Evolutionary conservation across 2,329 filamentous ascomycete species (phyloP).

Genomic region (Colletotrichum chlorophyti): DNA sequence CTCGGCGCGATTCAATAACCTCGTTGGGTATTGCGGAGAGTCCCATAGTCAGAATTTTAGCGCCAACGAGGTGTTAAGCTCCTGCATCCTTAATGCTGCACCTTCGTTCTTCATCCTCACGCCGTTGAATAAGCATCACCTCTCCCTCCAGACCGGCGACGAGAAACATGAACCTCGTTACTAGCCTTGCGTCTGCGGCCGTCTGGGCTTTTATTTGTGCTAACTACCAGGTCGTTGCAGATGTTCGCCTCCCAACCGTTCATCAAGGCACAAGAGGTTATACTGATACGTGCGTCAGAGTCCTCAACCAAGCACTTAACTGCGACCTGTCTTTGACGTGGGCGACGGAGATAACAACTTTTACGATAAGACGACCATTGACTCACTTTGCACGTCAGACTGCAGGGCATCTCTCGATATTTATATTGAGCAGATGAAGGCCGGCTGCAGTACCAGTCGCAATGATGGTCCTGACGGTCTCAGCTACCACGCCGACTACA

Average conservation of each 20-base stretch:
- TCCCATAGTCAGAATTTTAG: no score
- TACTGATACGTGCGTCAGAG: background rate
- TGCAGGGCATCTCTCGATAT: background rate
- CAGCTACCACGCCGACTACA: background rate
- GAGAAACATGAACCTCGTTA: no score
- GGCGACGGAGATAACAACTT: background rate
- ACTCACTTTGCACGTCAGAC: background rate
- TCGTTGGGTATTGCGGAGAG: no score
- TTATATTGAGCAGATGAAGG: background rate
- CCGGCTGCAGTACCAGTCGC: background rate
- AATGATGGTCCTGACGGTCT: background rate
- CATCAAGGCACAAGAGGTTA: background rate
- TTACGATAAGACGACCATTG: background rate
- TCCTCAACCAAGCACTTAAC: background rate
- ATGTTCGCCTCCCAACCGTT: background rate
- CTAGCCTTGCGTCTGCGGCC: no score
- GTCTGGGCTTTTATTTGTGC: background rate
- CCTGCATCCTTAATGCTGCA: no score
- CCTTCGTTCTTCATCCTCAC: no score
- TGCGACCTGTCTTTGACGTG: background rate
- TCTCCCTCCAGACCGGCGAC: no score
- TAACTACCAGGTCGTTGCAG: background rate
- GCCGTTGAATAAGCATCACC: no score
- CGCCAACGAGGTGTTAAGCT: no score
- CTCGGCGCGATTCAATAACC: no score